Percentiles rank a stretch among this genome's conserved stretches.
Evolutionary conservation across 2,329 filamentous ascomycete species (phyloP).

Genomic region (Apiospora pterosperma): DNA sequence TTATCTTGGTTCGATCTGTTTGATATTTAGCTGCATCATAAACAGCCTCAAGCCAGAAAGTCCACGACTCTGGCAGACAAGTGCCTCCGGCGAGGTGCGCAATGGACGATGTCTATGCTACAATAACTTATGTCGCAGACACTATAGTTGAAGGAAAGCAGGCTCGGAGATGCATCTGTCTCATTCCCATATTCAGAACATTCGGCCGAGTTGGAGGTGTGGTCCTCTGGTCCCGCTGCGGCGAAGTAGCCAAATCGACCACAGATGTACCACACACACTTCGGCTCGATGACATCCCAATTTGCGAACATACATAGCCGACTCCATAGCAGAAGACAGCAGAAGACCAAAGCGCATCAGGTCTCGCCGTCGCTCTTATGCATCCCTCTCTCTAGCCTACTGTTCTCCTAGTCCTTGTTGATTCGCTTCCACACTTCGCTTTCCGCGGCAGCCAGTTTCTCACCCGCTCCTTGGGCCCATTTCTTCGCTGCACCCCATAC

Average conservation of each 20-base stretch:
- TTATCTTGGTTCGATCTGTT: slow-evolving; percentile 1
- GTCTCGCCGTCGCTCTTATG: not conserved
- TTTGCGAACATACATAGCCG: not conserved
- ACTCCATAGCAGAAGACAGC: slow-evolving; percentile 1
- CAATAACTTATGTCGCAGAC: not conserved
- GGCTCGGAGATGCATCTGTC: not conserved
- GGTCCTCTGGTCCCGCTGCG: not conserved
- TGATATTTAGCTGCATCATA: not conserved
- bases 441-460: slow-evolving; percentile 56
- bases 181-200: not conserved
- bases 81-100: not conserved
- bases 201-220: slow-evolving; percentile 1
- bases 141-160: not conserved
- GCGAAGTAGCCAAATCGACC: not conserved
- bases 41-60: not conserved
- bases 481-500: slow-evolving; percentile 57
- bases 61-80: not conserved
- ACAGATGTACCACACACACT: not conserved
- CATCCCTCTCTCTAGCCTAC: not conserved
- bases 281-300: not conserved
- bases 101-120: not conserved
- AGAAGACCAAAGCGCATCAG: not conserved
- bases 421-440: slow-evolving; percentile 61
- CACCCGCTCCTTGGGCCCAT: slow-evolving; percentile 53
- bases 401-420: slow-evolving; percentile 46